A percentile compares a stretch with the other conserved stretches of the same genome.
phyloP scores from a whole-genome alignment of 805 yeast genomes.

The Teunomyces kruisii region DNA sequence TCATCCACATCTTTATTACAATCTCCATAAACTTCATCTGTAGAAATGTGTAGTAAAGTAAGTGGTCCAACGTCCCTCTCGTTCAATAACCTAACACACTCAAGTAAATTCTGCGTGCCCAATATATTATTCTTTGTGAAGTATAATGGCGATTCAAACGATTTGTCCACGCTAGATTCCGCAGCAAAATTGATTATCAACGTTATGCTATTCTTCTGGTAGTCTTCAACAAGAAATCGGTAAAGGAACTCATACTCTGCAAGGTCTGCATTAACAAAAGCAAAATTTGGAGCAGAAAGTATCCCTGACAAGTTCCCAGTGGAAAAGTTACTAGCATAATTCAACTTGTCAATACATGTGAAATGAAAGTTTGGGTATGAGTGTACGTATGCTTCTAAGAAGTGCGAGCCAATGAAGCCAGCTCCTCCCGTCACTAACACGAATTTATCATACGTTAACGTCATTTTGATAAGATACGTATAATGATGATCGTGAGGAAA shows the following conservation, averaged over 20 bases:
- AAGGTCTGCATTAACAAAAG: slow-evolving; percentile 35
- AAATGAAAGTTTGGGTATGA: slow-evolving; percentile 31
- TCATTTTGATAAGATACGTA: not conserved
- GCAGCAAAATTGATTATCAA: slow-evolving; percentile 55
- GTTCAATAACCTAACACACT: slow-evolving; percentile 27
- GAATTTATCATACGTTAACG: slow-evolving; percentile 9
- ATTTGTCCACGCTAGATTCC: slow-evolving; percentile 53
- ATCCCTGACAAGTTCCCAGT: slow-evolving; percentile 19
- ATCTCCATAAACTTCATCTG: slow-evolving; percentile 63
- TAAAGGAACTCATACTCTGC: slow-evolving; percentile 21
- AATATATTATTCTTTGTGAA: slow-evolving; percentile 47
- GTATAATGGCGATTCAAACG: slow-evolving; percentile 43
- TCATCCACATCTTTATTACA: slow-evolving; percentile 29
- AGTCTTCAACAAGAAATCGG: slow-evolving; percentile 11
- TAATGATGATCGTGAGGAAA: not conserved
- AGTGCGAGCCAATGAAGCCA: slow-evolving; percentile 56
- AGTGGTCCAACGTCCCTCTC: slow-evolving; percentile 5
- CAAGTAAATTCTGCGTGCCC: slow-evolving; percentile 49
- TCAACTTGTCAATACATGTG: slow-evolving; percentile 46
- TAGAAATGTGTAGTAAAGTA: slow-evolving; percentile 48
- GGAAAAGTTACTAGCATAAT: slow-evolving; percentile 42
- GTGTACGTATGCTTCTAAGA: slow-evolving; percentile 34
- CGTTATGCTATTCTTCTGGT: slow-evolving; percentile 20
- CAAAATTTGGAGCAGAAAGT: slow-evolving; percentile 17
- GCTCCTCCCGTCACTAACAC: slow-evolving; percentile 56